These are phyloP conservation scores for Penicillium coffeae DNA, from an alignment of 495 filamentous ascomycete genomes.

Conservation along the genomic window DNA sequence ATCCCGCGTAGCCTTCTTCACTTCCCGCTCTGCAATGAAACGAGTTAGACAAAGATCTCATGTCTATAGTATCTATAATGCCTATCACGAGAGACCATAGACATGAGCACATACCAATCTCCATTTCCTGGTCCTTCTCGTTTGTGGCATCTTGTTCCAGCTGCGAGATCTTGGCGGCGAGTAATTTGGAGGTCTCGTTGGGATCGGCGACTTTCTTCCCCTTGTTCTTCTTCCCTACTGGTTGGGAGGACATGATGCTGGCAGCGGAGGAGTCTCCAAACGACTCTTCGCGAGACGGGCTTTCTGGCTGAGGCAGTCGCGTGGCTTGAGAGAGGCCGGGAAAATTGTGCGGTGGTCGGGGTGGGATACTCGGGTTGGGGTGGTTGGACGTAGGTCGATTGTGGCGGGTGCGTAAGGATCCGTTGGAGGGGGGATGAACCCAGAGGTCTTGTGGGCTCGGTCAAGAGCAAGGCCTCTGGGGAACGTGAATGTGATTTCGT, in stretches of 20 bases:
- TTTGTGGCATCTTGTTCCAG: constrained; percentile 87
- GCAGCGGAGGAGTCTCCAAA: background rate
- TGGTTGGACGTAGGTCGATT: constrained; percentile 17
- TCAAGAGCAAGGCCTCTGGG: constrained; percentile 20
- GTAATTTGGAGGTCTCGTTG: constrained; percentile 80
- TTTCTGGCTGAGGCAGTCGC: constrained; percentile 5
- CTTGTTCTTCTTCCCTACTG: constrained; percentile 62
- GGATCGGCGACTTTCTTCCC: constrained; percentile 74
- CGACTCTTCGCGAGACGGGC: background rate
- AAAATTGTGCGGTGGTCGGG: constrained; percentile 19
- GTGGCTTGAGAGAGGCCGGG: constrained; percentile 12
- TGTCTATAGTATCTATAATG: too few relatives aligned
- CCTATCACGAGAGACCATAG: too few relatives aligned
- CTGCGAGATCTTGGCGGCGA: constrained; percentile 92
- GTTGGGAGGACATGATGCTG: constrained; percentile 38
- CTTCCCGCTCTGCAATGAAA: constrained; percentile 66
- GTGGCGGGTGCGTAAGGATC: constrained; percentile 3
- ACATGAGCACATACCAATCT: constrained; percentile 75
- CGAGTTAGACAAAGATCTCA: constrained; percentile 18
- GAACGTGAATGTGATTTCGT: constrained; percentile 4
- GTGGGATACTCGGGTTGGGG: constrained; percentile 10
- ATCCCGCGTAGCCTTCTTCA: constrained; percentile 91
- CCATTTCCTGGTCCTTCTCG: constrained; percentile 91
- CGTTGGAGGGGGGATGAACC: constrained; percentile 9
- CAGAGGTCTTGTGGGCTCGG: constrained; percentile 15